Evolutionary conservation across 2,329 filamentous ascomycete species (phyloP), one percentile per base, ranked within the genome.

Genomic region (Ceratocystis diversiconidia): DNA sequence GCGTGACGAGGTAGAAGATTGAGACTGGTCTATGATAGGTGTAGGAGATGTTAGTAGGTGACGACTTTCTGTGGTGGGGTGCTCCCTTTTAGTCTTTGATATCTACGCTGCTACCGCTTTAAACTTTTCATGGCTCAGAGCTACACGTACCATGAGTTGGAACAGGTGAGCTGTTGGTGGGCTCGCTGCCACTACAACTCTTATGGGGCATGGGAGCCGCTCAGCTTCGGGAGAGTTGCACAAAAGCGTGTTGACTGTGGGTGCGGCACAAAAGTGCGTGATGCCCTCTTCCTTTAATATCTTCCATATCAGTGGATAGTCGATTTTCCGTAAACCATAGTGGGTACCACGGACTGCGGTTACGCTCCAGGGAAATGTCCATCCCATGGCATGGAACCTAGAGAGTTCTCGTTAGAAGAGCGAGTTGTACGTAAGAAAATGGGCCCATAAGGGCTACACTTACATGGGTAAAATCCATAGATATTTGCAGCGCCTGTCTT

Each of bases 211-310:
- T 0, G 85, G 79, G 0, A 99, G 79, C 61, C 76, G 81, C 70
- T 82, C 82, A 1, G 94, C 92, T 73, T 91, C 86, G 50, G 86
- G 81, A 2, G 89, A 82, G 12, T 87, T 87, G 72, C 94, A 96
- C 2, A 99, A 83, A 0, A 97, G 78, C 0, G 92, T 99, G 74
- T 97, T 97, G 63, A 99, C 94, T 0, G 94, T 99, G 0, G 94
- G 94, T 0, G 92, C 94, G 0, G 92, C 92, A 72, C 92, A 95
- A 78, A 95, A 97, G 75, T 99, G 94, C 0, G 91, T 97, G 69
- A 99, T 88, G 5, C 83, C 79, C 75, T 97, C 89, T 63, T 90
- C 83, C 72, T 91, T 95, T 43, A 99, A 78, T 3, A 99, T 77
- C 61, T 83, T 82, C 94, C 94, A 99, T 68, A 99, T 95, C 67